Evolutionary conservation across 495 filamentous ascomycete species (phyloP).

Genomic region (Hypoxylon lienhwacheense): DNA sequence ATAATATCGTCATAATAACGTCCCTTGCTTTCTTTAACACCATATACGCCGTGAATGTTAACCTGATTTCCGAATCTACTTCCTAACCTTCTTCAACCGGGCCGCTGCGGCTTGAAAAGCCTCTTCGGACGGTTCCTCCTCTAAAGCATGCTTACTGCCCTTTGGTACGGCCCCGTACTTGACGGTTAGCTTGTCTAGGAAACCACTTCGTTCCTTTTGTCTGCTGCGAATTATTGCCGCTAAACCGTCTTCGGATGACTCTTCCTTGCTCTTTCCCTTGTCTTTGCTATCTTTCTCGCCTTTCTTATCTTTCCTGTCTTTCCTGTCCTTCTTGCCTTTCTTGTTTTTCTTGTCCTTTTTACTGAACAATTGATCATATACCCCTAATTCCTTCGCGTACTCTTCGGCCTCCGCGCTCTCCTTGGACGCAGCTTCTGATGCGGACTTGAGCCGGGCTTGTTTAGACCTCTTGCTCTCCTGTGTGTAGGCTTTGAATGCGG

Average conservation of each 20-base stretch:
- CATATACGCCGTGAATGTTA: slow-evolving; percentile 18
- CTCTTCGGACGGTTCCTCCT: slow-evolving; percentile 67
- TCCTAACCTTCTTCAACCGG: slow-evolving; percentile 49
- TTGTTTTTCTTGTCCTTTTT: slow-evolving; percentile 41
- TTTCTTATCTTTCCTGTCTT: slow-evolving; percentile 45
- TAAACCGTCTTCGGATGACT: slow-evolving; percentile 44
- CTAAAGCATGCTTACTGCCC: slow-evolving; percentile 54
- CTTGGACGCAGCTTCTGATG: slow-evolving; percentile 59
- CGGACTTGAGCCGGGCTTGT: slow-evolving; percentile 63
- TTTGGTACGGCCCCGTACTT: slow-evolving; percentile 64
- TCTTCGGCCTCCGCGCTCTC: slow-evolving; percentile 75
- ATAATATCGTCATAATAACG: neutral
- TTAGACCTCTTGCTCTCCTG: slow-evolving; percentile 68
- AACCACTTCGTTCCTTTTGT: slow-evolving; percentile 46
- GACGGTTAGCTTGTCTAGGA: slow-evolving; percentile 70
- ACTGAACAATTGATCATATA: slow-evolving; percentile 60
- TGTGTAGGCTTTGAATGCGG: slow-evolving; percentile 66
- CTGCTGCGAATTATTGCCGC: slow-evolving; percentile 48
- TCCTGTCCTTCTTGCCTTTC: slow-evolving; percentile 42
- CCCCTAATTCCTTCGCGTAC: slow-evolving; percentile 68
- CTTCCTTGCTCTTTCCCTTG: slow-evolving; percentile 47
- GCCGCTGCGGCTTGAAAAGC: slow-evolving; percentile 59
- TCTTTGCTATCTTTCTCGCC: slow-evolving; percentile 42
- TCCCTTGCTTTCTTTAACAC: slow-evolving; percentile 25
- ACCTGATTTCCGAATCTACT: slow-evolving; percentile 15